These are phyloP conservation scores for Beta corolliflora DNA, from an alignment of 179 eudicot genomes.

Conservation along the genomic window DNA sequence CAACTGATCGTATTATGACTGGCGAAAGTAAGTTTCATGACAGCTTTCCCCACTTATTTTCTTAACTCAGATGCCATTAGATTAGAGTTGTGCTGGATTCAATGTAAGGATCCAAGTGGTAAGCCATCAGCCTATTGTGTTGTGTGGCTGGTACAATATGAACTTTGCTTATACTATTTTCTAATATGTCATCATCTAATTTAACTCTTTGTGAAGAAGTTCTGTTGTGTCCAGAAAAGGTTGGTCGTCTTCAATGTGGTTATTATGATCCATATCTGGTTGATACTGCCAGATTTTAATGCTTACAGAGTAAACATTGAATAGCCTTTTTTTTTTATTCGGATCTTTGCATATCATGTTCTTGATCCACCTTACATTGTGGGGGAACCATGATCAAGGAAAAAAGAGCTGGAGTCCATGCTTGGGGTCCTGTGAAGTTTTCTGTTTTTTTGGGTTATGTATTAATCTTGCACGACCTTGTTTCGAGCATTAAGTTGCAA, in stretches of 20 bases:
- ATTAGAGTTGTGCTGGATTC: neutral
- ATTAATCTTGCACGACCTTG: neutral
- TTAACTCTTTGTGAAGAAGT: neutral
- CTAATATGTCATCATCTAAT: neutral
- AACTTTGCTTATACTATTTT: neutral
- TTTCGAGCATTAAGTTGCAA: neutral
- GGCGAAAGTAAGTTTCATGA: slow-evolving; percentile 85
- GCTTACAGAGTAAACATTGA: too few relatives aligned
- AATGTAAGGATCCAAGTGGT: neutral
- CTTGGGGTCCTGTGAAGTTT: neutral
- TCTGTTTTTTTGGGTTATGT: neutral
- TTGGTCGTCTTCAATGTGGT: neutral
- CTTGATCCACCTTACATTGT: neutral
- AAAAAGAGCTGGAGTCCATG: neutral
- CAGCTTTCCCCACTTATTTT: slow-evolving; percentile 13
- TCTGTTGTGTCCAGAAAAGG: neutral
- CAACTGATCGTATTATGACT: slow-evolving; percentile 95
- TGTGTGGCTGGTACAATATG: neutral
- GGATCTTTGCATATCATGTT: neutral
- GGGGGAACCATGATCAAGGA: neutral
- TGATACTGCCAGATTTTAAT: neutral
- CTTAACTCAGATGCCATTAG: neutral
- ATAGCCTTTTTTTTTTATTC: neutral
- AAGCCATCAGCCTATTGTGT: neutral
- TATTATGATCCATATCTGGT: neutral